Evolutionary conservation across 2,329 filamentous ascomycete genomes (phyloP), one percentile per base, ranked within the genome.

Genomic region (Aspergillus sp.): DNA sequence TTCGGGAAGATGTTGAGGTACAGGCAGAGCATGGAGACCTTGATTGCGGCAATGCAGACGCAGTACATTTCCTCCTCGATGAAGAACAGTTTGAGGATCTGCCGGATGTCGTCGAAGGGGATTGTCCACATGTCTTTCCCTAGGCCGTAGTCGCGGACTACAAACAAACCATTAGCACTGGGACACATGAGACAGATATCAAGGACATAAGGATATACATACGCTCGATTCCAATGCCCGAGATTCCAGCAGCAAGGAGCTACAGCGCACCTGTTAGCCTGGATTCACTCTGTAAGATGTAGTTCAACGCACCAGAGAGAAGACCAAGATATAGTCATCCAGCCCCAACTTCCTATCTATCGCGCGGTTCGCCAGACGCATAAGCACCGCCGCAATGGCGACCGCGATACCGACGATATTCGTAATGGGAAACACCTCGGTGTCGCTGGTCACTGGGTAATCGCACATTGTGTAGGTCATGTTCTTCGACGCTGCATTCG

Each of bases 1-100:
- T 48, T 55, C 18, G 53, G 53, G 13, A 55, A 55, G 17, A 55
- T 44, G 4, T 45, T 44, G 15, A 55, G 53, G 22, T 55, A 55
- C 24, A 55, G 53, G 5, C 36, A 36, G 7, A 55, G 36, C 26
- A 55, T 30, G 13, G 53, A 55, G n/a, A 24, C 11, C n/a, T 55
- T 55, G n/a, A 48, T 24, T 4, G 48, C 9, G 12, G 36, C 53
- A 22, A 55, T 42, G 34, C 53, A 55, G 20, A 39, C 20, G n/a
- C 45, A 36, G n/a, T 55, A 55, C 4, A 55, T 36, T 18, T 42
- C 44, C 18, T 55, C 53, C 15, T 55, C 53, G 11, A 55, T 48
- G 17, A 55, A 55, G 38, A 55, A 55, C 42, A 55, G 15, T 18
- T 55, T 38, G 34, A 55, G 44, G 7, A 39, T 55, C 36, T 42